A percentile compares a stretch with the other conserved stretches of the same genome.
phyloP scores from a whole-genome alignment of 1,284 basidiomycete genomes.

The Apiotrichum akiyoshidainum region DNA sequence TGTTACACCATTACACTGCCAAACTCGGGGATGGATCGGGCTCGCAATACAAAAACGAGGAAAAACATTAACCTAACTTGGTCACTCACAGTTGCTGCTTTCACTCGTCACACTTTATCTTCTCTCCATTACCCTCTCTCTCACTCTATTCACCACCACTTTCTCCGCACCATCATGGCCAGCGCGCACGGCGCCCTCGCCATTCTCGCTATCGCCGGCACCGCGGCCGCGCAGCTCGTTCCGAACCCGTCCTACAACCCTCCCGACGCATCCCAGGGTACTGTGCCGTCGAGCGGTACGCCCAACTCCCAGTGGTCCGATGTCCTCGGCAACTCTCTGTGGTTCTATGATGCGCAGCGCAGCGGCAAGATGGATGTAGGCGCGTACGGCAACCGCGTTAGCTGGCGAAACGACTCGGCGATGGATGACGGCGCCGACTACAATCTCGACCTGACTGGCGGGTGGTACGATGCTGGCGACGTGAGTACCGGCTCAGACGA shows the following conservation, averaged over 20 bases:
- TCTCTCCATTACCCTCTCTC: no score
- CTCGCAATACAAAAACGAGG: no score
- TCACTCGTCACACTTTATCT: no score
- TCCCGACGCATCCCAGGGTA: conserved; percentile 57
- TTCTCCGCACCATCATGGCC: no score
- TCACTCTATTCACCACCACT: no score
- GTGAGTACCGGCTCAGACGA: conserved; percentile 21
- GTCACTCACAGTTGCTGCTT: no score
- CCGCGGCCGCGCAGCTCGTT: conserved; percentile 30
- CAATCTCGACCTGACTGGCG: conserved; percentile 72
- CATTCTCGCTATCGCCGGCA: not conserved
- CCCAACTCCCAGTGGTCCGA: conserved; percentile 77
- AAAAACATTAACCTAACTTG: no score
- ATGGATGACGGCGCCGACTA: conserved; percentile 72
- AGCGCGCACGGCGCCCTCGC: no score
- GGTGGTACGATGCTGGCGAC: conserved; percentile 80
- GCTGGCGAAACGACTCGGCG: conserved; percentile 80
- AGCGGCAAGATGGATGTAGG: conserved; percentile 66
- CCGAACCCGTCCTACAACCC: conserved; percentile 51
- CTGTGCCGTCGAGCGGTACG: conserved; percentile 54
- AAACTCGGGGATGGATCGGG: no score
- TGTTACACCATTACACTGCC: no score
- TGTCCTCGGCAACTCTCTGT: conserved; percentile 73
- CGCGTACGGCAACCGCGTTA: conserved; percentile 63
- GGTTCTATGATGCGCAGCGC: conserved; percentile 87